phyloP scores from a whole-genome alignment of 164 flowering plant genomes.

The Vitis vinifera region DNA sequence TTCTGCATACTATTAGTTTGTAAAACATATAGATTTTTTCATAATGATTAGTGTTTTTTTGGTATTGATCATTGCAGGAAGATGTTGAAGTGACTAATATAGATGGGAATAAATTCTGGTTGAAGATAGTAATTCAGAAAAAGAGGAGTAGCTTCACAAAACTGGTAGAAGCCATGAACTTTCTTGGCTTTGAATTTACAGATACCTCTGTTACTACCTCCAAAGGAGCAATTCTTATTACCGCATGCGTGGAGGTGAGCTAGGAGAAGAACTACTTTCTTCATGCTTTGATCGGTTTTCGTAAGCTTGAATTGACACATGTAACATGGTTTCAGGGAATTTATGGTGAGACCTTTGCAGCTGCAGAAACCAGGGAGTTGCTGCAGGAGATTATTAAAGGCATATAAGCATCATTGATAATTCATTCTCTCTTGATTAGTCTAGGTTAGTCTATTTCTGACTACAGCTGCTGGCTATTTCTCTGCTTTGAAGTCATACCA shows the following conservation, averaged over 20 bases:
- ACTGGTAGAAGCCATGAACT: conserved; percentile 49
- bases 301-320: too few relatives aligned
- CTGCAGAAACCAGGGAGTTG: conserved; percentile 18
- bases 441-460: too few relatives aligned
- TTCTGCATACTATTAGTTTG: too few relatives aligned
- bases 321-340: conserved; percentile 24
- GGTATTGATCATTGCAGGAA: conserved; percentile 30
- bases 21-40: too few relatives aligned
- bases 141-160: conserved; percentile 47
- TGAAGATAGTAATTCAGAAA: conserved; percentile 48
- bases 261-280: neutral
- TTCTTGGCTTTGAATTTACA: conserved; percentile 51
- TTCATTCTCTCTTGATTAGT: too few relatives aligned
- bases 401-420: conserved; percentile 10
- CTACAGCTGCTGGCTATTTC: too few relatives aligned
- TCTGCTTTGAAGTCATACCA: too few relatives aligned
- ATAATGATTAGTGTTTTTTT: neutral
- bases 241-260: conserved; percentile 51
- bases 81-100: conserved; percentile 45
- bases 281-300: neutral
- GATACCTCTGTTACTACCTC: conserved; percentile 52
- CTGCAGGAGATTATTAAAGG: conserved; percentile 27
- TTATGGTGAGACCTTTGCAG: conserved; percentile 18
- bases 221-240: conserved; percentile 44
- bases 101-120: conserved; percentile 45